Base-by-base conservation (phyloP, 192 early-diverging fungal species). In the Backusella westeae region DNA sequence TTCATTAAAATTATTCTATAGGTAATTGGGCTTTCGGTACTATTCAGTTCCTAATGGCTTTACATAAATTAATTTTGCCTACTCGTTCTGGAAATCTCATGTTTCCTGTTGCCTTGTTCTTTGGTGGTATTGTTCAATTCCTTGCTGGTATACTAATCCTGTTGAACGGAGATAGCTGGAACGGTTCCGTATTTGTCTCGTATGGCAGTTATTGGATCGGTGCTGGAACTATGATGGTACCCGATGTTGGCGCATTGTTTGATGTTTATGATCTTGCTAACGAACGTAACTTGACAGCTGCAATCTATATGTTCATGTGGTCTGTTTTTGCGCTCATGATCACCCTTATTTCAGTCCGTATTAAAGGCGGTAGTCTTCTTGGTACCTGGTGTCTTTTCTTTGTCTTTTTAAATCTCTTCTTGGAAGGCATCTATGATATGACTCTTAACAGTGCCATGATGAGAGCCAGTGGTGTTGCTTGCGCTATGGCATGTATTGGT, bases 141-240 rank as follows among this genome's bases (percentile, higher is more conserved):
- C 53, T 81, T 66, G 53, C 75, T 44, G 80, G 77, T 15, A 67
- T 80, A 21, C 38, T 77, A 42, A 49, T 67, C 67, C 70, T 81
- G 34, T 72, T 74, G 19, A 70, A 34, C 17, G 77, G 73, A 8
- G 53, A 75, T 35, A 82, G 73, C 1, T 82, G 75, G 41, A 44
- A 39, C 32, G 81, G 69, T 56, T 78, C 74, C 21, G 21, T 78
- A 14, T 74, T 77, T 69, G 73, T 77, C 1, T 75, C 81, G 21
- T 82, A 72, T 69, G 81, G 81, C 63, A 52, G 73, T 17, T 82
- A 78, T 69, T 82, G 81, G 81, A 32, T 66, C 2, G 81, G 81
- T 19, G 19, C 65, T 32, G 81, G 77, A 17, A n/a, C 78, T 2
- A 77, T 75, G 73, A 82, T 82, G 81, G 19, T 78, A 9, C 56